A percentile compares a stretch with the other conserved stretches of the same genome.
These are phyloP conservation scores for Cryoendolithus antarcticus DNA, from an alignment of 2,329 filamentous ascomycete genomes.

Conservation along the genomic window DNA sequence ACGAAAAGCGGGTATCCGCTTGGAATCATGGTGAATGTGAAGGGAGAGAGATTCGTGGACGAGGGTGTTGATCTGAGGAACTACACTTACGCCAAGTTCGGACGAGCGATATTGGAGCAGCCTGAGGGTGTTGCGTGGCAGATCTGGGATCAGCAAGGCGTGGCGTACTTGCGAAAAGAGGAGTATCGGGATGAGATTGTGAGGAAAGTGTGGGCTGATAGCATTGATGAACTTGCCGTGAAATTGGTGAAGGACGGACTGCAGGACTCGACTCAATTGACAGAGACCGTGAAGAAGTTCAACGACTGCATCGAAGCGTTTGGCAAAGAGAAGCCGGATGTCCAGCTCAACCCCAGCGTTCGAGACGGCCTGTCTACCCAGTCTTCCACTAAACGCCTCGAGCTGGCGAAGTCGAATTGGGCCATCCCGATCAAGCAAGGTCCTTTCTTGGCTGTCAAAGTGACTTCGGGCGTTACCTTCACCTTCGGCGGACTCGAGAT, in stretches of 20 bases:
- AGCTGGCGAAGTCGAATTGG: slow-evolving; percentile 53
- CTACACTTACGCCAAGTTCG: slow-evolving; percentile 56
- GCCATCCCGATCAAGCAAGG: slow-evolving; percentile 44
- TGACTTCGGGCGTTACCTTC: slow-evolving; percentile 55
- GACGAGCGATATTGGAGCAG: slow-evolving; percentile 48
- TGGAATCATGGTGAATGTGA: slow-evolving; percentile 50
- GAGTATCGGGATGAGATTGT: slow-evolving; percentile 51
- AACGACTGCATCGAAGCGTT: slow-evolving; percentile 44
- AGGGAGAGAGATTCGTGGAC: slow-evolving; percentile 51
- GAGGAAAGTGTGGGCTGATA: slow-evolving; percentile 37
- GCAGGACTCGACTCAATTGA: slow-evolving; percentile 32
- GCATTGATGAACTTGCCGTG: slow-evolving; percentile 44
- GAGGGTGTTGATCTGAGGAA: slow-evolving; percentile 54
- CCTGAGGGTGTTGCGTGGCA: slow-evolving; percentile 49
- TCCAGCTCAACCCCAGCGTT: slow-evolving; percentile 46
- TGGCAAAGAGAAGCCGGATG: slow-evolving; percentile 31
- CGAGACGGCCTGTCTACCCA: slow-evolving; percentile 52
- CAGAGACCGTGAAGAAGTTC: slow-evolving; percentile 42
- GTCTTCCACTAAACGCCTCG: slow-evolving; percentile 31
- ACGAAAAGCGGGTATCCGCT: slow-evolving; percentile 59
- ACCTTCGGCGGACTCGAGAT: slow-evolving; percentile 54
- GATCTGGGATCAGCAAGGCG: slow-evolving; percentile 46
- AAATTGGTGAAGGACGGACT: slow-evolving; percentile 38
- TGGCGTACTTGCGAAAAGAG: slow-evolving; percentile 44
- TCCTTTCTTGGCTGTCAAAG: slow-evolving; percentile 52